Conservation (phyloP, 2,329 filamentous ascomycete species). For the Keithomyces neogunnii region DNA sequence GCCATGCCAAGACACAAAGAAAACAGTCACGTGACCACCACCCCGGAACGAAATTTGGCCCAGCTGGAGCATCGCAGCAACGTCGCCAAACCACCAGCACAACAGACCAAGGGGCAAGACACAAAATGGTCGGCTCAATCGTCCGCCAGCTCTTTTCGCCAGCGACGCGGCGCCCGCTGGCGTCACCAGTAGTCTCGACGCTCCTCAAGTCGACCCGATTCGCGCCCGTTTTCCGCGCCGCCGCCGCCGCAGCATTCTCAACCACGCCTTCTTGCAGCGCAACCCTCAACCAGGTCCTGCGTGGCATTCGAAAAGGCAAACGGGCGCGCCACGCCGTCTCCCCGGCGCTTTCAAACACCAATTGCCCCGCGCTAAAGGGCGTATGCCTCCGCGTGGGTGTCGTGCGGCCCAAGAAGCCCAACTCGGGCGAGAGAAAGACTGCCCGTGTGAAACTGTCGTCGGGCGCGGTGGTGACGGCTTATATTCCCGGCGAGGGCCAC, state of each 20-base stretch:
- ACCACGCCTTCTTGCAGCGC: constrained; percentile 47
- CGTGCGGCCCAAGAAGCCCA: constrained; percentile 96
- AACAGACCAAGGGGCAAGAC: too few relatives aligned
- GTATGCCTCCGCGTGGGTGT: constrained; percentile 93
- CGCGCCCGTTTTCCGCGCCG: not conserved
- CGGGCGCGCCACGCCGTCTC: constrained; percentile 79
- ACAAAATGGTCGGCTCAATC: constrained; percentile 26
- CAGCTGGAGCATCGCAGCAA: too few relatives aligned
- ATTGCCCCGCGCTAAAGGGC: constrained; percentile 80
- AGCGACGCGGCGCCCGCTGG: constrained; percentile 18
- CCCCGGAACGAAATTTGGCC: too few relatives aligned
- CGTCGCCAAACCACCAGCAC: too few relatives aligned
- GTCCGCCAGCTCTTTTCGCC: constrained; percentile 27
- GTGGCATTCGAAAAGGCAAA: constrained; percentile 71
- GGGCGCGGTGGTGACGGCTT: constrained; percentile 80
- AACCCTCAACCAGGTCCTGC: constrained; percentile 66
- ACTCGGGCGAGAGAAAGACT: constrained; percentile 94
- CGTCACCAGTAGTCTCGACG: constrained; percentile 9
- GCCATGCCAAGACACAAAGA: too few relatives aligned
- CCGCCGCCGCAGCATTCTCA: constrained; percentile 40
- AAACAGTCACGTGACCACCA: constrained; percentile 1
- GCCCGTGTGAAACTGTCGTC: constrained; percentile 83
- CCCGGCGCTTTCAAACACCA: constrained; percentile 63
- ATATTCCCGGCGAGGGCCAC: constrained; percentile 96
- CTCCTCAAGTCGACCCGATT: constrained; percentile 6